Base-by-base conservation (phyloP, 2,329 filamentous ascomycete species). In the Cladobotryum protrusum region DNA sequence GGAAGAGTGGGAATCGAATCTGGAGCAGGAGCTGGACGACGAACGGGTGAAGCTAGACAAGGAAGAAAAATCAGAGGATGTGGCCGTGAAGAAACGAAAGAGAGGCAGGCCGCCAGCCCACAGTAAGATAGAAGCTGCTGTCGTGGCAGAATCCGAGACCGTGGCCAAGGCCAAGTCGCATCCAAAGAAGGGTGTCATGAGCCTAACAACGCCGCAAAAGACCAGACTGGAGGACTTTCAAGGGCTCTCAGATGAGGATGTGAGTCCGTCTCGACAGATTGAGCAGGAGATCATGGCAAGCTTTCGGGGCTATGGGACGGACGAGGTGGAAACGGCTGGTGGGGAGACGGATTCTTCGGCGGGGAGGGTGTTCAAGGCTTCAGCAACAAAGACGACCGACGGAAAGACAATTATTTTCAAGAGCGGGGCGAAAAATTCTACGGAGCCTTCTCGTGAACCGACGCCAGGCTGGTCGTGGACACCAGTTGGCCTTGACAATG, bases 1-100 rank as follows among this genome's bases (percentile, higher is more conserved):
- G 3, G 82, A 85, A 59, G 71, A 79, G 0, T 85, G 74, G 68
- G 80, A 83, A 54, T 74, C 71, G 47, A 60, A 67, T 2, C 63
- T 69, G 13, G 70, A 72, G 45, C 64, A 73, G 18, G 66, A 71
- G 49, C 62, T 70, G 17, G 72, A 76, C n/a, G 60, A 67, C 42
- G 67, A 72, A 36, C 65, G 67, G 29, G 52, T 56, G 8, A 58
- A 59, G 18, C 49, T 60, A 17, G 61, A 57, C 19, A 60, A 64
- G 14, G 59, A 59, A 41, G 51, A 59, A 41, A 47, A 54, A 3
- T 44, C 45, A 15, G 35, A 48, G 13, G 15, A 37, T 15, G 49
- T 51, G 19, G 45, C 48, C 8, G 33, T 45, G 14, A 15, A 44
- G 34, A 50, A 47, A 15, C 60, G 54, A 51, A 65, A 54, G 47